Evolutionary conservation across 495 filamentous ascomycete genomes (phyloP).

Genomic region (Aspergillus panamensis): DNA sequence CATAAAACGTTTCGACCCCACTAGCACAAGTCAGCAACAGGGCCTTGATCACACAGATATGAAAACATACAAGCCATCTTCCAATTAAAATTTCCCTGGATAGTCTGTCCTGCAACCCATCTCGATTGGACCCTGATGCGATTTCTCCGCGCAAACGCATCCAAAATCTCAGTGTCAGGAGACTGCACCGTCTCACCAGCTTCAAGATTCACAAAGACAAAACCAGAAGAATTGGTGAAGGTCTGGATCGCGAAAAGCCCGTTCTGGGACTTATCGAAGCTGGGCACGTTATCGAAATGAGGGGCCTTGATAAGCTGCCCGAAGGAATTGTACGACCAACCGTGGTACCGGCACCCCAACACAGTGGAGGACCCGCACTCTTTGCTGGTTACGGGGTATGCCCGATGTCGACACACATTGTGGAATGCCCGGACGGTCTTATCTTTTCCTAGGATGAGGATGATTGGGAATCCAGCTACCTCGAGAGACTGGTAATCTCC

Average conservation of each 20-base stretch:
- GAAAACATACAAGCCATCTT: constrained; percentile 32
- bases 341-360: constrained; percentile 58
- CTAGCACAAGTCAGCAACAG: background rate
- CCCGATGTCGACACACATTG: constrained; percentile 58
- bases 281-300: constrained; percentile 50
- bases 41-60: background rate
- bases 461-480: constrained; percentile 47
- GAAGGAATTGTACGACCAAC: constrained; percentile 57
- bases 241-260: constrained; percentile 46
- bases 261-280: constrained; percentile 54
- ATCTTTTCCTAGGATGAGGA: constrained; percentile 48
- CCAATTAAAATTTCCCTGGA: constrained; percentile 47
- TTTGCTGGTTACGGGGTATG: constrained; percentile 53
- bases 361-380: constrained; percentile 48
- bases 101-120: constrained; percentile 36
- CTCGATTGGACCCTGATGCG: constrained; percentile 14
- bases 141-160: constrained; percentile 15
- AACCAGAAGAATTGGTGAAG: constrained; percentile 26
- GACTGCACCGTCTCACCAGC: constrained; percentile 18
- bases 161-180: constrained; percentile 13
- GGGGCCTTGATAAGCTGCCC: constrained; percentile 59
- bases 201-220: constrained; percentile 46
- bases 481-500: constrained; percentile 50
- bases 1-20: background rate
- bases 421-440: constrained; percentile 53